Percentiles rank a stretch among this genome's conserved stretches.
phyloP scores from a whole-genome alignment of 352 stramenopile species.

The Plasmopara muralis region DNA sequence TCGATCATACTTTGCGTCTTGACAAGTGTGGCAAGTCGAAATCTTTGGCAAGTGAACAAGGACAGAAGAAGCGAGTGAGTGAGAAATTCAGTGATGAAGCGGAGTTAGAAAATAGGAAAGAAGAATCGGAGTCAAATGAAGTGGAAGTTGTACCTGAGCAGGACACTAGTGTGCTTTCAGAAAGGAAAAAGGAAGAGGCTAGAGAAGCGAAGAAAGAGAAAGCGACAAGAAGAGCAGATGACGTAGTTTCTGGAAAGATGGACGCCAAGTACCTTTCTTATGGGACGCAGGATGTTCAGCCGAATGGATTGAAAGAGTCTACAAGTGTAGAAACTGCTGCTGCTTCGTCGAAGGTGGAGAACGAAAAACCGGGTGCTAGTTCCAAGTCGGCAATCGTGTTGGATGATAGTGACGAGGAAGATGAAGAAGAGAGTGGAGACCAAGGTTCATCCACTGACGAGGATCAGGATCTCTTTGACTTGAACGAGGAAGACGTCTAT shows the following conservation, averaged over 20 bases:
- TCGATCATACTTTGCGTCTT: constrained; percentile 36
- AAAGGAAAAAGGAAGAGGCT: constrained; percentile 11
- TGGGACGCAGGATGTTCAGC: constrained; percentile 10
- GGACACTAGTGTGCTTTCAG: constrained; percentile 6
- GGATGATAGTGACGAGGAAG: constrained; percentile 42
- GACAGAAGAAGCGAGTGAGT: constrained; percentile 15
- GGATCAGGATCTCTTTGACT: constrained; percentile 55
- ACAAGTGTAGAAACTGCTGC: constrained; percentile 1
- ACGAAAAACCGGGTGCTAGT: constrained; percentile 24
- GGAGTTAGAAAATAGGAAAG: constrained; percentile 25
- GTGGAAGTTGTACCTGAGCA: constrained; percentile 29
- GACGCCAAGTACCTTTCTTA: constrained; percentile 30
- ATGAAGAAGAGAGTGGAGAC: constrained; percentile 22
- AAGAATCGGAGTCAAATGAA: constrained; percentile 36
- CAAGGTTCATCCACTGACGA: constrained; percentile 56
- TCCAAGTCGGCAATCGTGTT: constrained; percentile 44
- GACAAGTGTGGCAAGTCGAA: constrained; percentile 22
- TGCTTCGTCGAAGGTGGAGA: background rate
- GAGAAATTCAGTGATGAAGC: constrained; percentile 34
- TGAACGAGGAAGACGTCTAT: constrained; percentile 71
- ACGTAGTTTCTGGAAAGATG: constrained; percentile 8
- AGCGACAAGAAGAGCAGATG: constrained; percentile 13
- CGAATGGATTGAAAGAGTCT: background rate
- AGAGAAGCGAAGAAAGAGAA: constrained; percentile 13
- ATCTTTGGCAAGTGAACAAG: constrained; percentile 9